Base-by-base conservation (phyloP, 1,139 yeast genomes). In the Geotrichum cucujoidarum region DNA sequence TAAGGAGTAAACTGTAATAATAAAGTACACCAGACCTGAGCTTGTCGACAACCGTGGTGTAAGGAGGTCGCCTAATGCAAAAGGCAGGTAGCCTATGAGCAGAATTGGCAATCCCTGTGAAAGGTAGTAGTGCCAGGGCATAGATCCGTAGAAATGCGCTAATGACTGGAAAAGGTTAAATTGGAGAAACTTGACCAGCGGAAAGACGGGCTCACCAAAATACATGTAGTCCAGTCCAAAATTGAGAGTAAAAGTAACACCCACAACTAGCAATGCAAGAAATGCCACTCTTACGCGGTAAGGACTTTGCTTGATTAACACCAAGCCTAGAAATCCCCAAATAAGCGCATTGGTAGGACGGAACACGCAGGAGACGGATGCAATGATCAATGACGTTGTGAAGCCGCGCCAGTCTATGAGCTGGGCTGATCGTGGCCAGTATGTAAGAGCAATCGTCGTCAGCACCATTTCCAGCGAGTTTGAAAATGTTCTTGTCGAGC, bases 101-200 rank as follows among this genome's bases (percentile, higher is more conserved):
- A 90, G 66, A 10, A 92, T 67, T 0, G 98, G 98, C 1, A 92
- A 54, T 6, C 88, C 95, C 66, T 92, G 97, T 10, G 76, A 63
- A 1, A 90, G 37, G 64, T 94, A 94, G 67, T 90, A 94, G 60
- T 85, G 88, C 82, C 90, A 77, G 14, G 95, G 86, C 7, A 94
- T 81, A 0, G 74, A 71, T 0, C 99, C 99, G 64, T 94, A 94
- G 59, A 90, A 88, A 5, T 78, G 74, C 4, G 97, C 83, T 25
- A 89, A 71, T 29, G 86, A 80, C 45, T 79, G 78, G 7, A 84
- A 67, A 18, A 86, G 76, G 61, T 94, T 94, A 68, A 89, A 88
- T 59, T 80, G 77, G 46, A 87, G 58, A 62, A 89, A 92, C 57
- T 80, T 81, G 60, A 74, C 66, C 1, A 81, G 59, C 2, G 97